Conservation (phyloP, 2,329 filamentous ascomycete species). For the Magnaporthales sp. region DNA sequence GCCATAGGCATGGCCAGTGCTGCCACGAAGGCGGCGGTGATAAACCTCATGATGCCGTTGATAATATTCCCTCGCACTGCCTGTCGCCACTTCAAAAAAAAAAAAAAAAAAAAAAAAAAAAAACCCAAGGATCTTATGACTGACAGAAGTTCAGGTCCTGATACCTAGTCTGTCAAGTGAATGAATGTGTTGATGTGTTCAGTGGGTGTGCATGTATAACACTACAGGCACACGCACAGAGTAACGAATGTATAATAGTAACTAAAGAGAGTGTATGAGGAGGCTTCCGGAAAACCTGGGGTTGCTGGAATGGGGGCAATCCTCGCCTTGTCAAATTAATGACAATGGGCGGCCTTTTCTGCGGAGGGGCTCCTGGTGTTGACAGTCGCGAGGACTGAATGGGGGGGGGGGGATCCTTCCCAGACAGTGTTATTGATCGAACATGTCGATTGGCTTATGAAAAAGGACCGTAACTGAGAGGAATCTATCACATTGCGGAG, state of each 20-base stretch:
- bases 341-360: not conserved
- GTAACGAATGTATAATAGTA: not conserved
- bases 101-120: no score
- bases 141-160: not conserved
- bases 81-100: not conserved
- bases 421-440: not conserved
- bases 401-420: not conserved
- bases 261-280: not conserved
- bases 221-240: not conserved
- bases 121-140: not conserved
- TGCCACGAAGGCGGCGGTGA: not conserved
- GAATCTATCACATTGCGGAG: not conserved
- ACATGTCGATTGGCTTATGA: not conserved
- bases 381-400: not conserved
- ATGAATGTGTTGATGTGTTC: not conserved
- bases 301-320: not conserved
- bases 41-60: not conserved
- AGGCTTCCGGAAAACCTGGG: not conserved
- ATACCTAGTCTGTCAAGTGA: not conserved
- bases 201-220: not conserved
- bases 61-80: not conserved
- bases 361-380: not conserved
- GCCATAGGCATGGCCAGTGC: not conserved
- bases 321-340: not conserved
- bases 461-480: not conserved